Evolutionary conservation across 805 yeast species (phyloP), one percentile per base, ranked within the genome.

Genomic region (Lipomyces mesembrius): DNA sequence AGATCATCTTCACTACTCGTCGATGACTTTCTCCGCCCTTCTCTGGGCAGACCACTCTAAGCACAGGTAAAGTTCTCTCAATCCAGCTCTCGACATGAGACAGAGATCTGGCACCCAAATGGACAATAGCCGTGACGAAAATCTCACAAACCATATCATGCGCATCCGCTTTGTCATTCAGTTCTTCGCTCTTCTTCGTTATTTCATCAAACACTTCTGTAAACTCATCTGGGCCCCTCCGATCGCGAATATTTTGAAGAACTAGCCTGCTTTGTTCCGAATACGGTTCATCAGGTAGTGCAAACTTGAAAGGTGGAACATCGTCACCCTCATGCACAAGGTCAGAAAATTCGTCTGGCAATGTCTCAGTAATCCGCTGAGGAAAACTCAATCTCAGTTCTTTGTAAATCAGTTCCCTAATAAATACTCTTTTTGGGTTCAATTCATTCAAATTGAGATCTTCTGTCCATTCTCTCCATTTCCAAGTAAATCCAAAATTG

Each of bases 401-500:
- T 74, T 92, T 93, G 53, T 87, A 85, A 67, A 95, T 88, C 69
- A 93, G 82, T 78, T 92, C 92, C 72, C 83, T 86, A 67, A 94
- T 86, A 71, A 94, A 89, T 57, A 84, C 85, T 69, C 85, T 83
- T 71, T 86, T 87, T 12, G 98, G 97, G 75, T 91, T 93, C 74
- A 85, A 87, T 17, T 75, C 73, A 35, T 82, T 79, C 43, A 80
- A 76, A 46, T 83, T 79, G 11, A 81, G 77, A 7, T 80, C 78
- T 11, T 73, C 77, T 34, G 83, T 85, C 99, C 99, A 95, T 77
- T 93, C 98, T 70, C 85, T 87, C 99, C 99, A 95, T 75, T 92
- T 92, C 99, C 99, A 95, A 49, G 93, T 91, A 79, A 91, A 95
- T 65, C 90, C 92, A 77, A 94, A 95, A 76, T 94, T 95, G 74